Base-by-base conservation (phyloP, 768 basidiomycete genomes). In the Lactarius tabidus region DNA sequence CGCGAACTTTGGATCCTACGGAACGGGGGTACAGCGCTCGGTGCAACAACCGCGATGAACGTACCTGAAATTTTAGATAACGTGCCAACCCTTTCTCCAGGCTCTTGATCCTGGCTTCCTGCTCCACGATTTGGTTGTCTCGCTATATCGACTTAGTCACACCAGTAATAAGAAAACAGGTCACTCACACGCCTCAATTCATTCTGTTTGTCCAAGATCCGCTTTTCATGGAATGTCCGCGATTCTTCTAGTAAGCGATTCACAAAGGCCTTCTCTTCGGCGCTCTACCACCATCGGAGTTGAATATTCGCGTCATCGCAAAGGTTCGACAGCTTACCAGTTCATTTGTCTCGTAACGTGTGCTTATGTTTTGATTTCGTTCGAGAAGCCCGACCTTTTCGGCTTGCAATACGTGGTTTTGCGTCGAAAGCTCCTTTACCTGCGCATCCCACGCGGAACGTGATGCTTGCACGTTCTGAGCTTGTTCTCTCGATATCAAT, bases 171-270 rank as follows among this genome's bases (percentile, higher is more conserved):
- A 38, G 15, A 28, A 23, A 26, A 31, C 1, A 12, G 17, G 6
- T 41, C 48, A 69, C 74, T 33, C 55, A 76, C 76, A 31, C 76
- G 71, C 63, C 74, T 70, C 9, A 77, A 62, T 33, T 78, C 76
- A 57, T 78, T 78, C 31, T 74, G 72, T 36, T 76, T 76, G 26
- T 71, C 70, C 17, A 75, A 70, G 20, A 77, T 68, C 48, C 74
- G 72, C 64, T 74, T 74, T 59, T 77, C 75, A 53, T 77, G 72
- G n/a, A 74, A 70, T 6, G 71, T 60, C 41, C 73, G 74, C 10
- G 75, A 71, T 15, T 73, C 74, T n/a, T 72, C 72, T 9, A 74
- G 59, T 4, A 77, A 68, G 8, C 67, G 66, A 54, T 74, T 68
- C 28, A 77, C 72, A 56, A 77, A 75, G 2, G 63, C 54, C 61